Base-by-base conservation (phyloP, 2,329 filamentous ascomycete species). In the Cladosporium colombiae region DNA sequence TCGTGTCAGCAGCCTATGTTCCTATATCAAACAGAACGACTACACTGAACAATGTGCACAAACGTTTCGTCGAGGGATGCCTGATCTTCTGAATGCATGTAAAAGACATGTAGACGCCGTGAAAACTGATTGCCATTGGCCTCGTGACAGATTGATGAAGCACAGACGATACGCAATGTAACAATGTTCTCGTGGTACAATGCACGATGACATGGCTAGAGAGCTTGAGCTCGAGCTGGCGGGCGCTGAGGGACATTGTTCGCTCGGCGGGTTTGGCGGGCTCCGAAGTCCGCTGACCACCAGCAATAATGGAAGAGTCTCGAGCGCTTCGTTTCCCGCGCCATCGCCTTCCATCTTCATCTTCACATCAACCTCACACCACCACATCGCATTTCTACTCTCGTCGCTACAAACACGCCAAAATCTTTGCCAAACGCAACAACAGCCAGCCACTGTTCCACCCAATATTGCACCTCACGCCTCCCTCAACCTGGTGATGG, bases 211-310 rank as follows among this genome's bases (percentile, higher is more conserved):
- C 52, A 55, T 55, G 27, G n/a, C n/a, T 18, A 14, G 10, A 46
- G n/a, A 46, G 40, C 40, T 46, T 18, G n/a, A 46, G 40, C 40
- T 46, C 40, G 40, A 21, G 40, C 40, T 46, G 40, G 27, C 33
- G 16, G 25, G 25, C 33, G 14, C 27, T 8, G 5, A 21, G 18
- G 27, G 33, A 53, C 29, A 33, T n/a, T 27, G 25, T 55, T 55
- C 31, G 52, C 18, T 29, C 11, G 29, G 52, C 52, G 27, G 52
- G 52, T 29, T 16, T 53, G 50, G 50, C 29, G 27, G 52, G 52
- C 52, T 55, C 52, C 52, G 52, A 55, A 29, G 29, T 55, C 52
- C 52, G 52, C 52, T 55, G 52, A 55, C 52, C 52, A 44, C 35
- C 29, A n/a, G n/a, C n/a, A n/a, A n/a, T 31, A 33, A 31, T 55